These are phyloP conservation scores for Petrea volubilis DNA, from an alignment of 257 asterid genomes.

Conservation along the genomic window DNA sequence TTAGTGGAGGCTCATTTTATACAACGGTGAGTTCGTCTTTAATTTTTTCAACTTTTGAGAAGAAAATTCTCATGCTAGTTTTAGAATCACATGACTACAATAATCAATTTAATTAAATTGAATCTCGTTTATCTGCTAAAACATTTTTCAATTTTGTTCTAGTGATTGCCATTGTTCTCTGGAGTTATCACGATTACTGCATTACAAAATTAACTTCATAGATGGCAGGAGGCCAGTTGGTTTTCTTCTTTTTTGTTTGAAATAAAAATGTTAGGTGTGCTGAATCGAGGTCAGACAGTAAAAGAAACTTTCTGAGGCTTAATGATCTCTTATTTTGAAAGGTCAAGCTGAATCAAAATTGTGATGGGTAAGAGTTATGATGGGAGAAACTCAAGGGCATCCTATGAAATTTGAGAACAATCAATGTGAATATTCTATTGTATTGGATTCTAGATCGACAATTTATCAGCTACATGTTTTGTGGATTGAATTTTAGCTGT, in stretches of 20 bases:
- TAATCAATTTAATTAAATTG: not conserved
- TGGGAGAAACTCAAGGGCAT: not conserved
- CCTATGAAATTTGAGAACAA: not conserved
- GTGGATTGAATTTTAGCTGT: not conserved
- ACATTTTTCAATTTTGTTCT: not conserved
- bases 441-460: not conserved
- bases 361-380: not conserved
- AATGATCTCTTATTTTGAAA: not conserved
- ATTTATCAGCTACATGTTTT: not conserved
- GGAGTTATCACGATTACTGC: not conserved
- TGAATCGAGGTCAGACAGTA: constrained; percentile 1
- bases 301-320: not conserved
- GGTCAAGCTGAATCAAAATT: not conserved
- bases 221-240: not conserved
- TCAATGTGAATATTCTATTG: not conserved
- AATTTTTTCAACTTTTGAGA: constrained; percentile 22
- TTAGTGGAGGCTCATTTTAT: constrained; percentile 73
- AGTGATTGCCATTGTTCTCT: not conserved
- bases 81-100: not conserved
- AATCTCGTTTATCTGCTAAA: not conserved
- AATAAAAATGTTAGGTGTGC: not conserved
- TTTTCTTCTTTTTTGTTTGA: not conserved
- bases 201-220: not conserved
- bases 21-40: constrained; percentile 52
- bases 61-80: constrained; percentile 3